Percentiles rank a stretch among this genome's conserved stretches.
Evolutionary conservation across 169 alveolate species (phyloP).

Genomic region (Cryptosporidium viatorum): DNA sequence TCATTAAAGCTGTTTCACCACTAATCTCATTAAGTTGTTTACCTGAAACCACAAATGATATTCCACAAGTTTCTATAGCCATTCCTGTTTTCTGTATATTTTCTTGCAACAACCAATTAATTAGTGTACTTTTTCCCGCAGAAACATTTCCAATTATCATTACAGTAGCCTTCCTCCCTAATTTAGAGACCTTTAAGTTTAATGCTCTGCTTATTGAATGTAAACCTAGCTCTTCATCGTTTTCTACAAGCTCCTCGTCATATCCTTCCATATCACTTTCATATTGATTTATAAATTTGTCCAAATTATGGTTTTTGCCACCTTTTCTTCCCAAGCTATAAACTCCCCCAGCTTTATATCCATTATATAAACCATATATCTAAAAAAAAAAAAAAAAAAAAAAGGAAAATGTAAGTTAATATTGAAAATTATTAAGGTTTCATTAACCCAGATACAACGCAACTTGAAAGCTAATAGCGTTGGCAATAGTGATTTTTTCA

Average conservation of each 20-base stretch:
- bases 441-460: neutral
- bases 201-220: constrained; percentile 27
- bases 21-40: constrained; percentile 77
- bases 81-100: constrained; percentile 82
- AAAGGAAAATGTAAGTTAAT: neutral
- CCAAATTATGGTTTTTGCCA: neutral
- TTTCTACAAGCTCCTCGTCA: neutral
- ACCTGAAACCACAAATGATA: constrained; percentile 82
- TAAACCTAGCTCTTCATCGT: constrained; percentile 6
- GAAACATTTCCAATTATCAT: constrained; percentile 85
- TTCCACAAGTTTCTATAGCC: constrained; percentile 84
- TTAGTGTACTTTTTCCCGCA: constrained; percentile 85
- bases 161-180: constrained; percentile 78
- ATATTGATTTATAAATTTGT: neutral
- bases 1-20: constrained; percentile 81
- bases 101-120: constrained; percentile 84
- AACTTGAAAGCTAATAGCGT: neutral
- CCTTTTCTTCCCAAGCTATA: neutral
- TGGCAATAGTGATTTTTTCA: neutral
- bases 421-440: neutral
- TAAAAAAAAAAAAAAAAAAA: neutral
- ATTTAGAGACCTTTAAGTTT: constrained; percentile 21
- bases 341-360: neutral
- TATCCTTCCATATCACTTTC: neutral
- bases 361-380: constrained; percentile 45